phyloP scores from a whole-genome alignment of 2,329 filamentous ascomycete species.

The Penicillium griseofulvum region DNA sequence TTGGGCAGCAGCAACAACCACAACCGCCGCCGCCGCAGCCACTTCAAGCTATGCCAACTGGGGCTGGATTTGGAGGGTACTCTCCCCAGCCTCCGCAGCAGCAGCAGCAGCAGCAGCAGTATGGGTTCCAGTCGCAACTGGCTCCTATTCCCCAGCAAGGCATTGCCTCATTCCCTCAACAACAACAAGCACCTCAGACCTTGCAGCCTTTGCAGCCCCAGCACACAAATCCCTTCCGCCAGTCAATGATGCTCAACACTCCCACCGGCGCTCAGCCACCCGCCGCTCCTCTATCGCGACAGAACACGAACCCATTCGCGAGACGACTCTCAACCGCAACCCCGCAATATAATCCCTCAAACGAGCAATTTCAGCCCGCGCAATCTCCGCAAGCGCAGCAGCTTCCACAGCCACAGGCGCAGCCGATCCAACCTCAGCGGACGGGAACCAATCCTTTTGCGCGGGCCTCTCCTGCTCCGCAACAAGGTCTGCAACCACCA shows the following conservation, averaged over 20 bases:
- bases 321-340: conserved; percentile 51
- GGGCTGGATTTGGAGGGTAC: conserved; percentile 81
- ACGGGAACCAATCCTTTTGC: conserved; percentile 73
- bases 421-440: conserved; percentile 54
- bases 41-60: conserved; percentile 63
- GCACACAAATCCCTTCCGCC: conserved; percentile 85
- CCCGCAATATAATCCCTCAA: conserved; percentile 29
- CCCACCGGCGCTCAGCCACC: conserved; percentile 52
- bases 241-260: conserved; percentile 68
- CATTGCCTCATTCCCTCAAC: conserved; percentile 43
- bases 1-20: conserved; percentile 28
- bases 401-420: conserved; percentile 36
- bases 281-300: conserved; percentile 52
- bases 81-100: conserved; percentile 67
- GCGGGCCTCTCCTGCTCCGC: conserved; percentile 46
- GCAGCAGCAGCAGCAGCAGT: no score
- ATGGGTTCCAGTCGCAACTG: conserved; percentile 42
- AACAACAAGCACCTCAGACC: conserved; percentile 32
- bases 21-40: conserved; percentile 41
- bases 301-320: conserved; percentile 85
- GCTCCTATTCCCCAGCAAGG: conserved; percentile 52
- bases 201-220: conserved; percentile 45
- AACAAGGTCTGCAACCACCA: conserved; percentile 33
- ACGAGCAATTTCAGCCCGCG: conserved; percentile 20
- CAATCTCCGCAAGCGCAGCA: conserved; percentile 35